phyloP scores from a whole-genome alignment of 2,329 filamentous ascomycete genomes.

The Pezicula carpinea region DNA sequence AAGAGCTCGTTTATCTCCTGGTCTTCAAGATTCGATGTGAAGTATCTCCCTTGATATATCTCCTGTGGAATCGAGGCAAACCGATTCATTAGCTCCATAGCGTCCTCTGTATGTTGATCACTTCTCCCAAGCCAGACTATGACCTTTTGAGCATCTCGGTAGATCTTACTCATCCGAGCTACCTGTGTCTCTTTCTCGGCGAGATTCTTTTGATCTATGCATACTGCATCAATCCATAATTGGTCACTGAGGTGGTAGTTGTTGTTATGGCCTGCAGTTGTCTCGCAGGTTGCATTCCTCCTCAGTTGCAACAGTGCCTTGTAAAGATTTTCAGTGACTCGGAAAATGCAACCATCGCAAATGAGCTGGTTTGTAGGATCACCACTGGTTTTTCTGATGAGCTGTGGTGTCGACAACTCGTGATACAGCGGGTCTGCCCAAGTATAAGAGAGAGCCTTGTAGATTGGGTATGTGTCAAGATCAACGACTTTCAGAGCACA shows the following conservation, averaged over 20 bases:
- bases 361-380: not conserved
- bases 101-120: not conserved
- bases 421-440: slow-evolving; percentile 11
- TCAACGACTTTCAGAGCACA: slow-evolving; percentile 6
- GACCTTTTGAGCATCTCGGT: slow-evolving; percentile 5
- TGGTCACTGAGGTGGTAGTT: not conserved
- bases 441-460: slow-evolving; percentile 13
- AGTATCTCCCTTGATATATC: not conserved
- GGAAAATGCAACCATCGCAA: not conserved
- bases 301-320: not conserved
- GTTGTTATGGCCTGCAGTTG: not conserved
- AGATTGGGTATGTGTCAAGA: slow-evolving; percentile 5
- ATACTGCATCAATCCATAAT: slow-evolving; percentile 13
- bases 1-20: slow-evolving; percentile 1
- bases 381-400: not conserved
- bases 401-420: not conserved
- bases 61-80: not conserved
- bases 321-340: not conserved
- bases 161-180: slow-evolving; percentile 10
- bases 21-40: slow-evolving; percentile 4
- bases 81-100: not conserved
- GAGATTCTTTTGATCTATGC: slow-evolving; percentile 10
- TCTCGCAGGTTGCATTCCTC: not conserved
- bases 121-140: slow-evolving; percentile 9
- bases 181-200: slow-evolving; percentile 8